Evolutionary conservation across 2,329 filamentous ascomycete genomes (phyloP), one percentile per base, ranked within the genome.

Genomic region (Calonectria crousiana): DNA sequence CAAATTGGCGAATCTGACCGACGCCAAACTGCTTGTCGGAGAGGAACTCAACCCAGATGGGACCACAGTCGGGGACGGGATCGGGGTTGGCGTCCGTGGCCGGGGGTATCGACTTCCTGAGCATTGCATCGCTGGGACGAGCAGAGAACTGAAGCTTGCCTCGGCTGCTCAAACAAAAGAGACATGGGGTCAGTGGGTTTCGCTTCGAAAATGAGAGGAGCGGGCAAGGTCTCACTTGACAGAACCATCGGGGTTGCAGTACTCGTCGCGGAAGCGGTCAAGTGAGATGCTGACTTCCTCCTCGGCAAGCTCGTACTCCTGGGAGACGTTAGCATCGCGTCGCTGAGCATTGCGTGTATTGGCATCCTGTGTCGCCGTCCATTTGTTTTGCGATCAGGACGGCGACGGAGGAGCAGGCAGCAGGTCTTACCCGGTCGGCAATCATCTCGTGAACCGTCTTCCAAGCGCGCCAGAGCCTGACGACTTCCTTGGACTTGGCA

Each of bases 371-470:
- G 56, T 73, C 53, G 41, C 34, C 56, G 52, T 64, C 62, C 51
- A 62, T 66, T 53, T 71, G 62, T 67, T 66, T 64, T 65, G 73
- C 58, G 73, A 69, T 47, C 47, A 30, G 72, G 32, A 38, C 73
- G 66, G 78, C 72, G 36, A 34, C 38, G 11, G 41, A 47, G n/a
- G 38, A 38, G 53, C 49, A 36, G 41, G 53, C 47, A 44, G 11
- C 47, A 44, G 11, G 58, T 58, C 94, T 81, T 91, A 98, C 96
- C 84, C 96, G 89, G 85, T 98, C 97, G 75, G 91, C 89, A 80
- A 97, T 93, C 96, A 99, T 98, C 89, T 99, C 95, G 85, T 98
- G 95, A 64, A 95, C 93, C 11, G 97, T 99, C 86, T 93, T 92
- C 92, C 95, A 97, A 81, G 96, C 95, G 85, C 96, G 94, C 96